phyloP scores from a whole-genome alignment of 73 alveolate genomes.

The Paramecium bursaria region DNA sequence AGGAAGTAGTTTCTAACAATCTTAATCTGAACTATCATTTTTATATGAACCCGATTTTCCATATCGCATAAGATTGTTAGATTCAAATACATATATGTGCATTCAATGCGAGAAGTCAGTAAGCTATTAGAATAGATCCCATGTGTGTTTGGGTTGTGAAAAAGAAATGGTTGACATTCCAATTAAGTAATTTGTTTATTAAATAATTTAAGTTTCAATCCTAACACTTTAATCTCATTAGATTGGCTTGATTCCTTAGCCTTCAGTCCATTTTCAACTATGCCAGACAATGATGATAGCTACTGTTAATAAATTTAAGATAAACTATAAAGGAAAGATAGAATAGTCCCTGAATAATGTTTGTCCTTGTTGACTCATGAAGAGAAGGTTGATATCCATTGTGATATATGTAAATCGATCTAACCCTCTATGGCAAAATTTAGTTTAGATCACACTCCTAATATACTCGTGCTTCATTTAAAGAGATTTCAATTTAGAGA shows the following conservation, averaged over 20 bases:
- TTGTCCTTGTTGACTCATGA: constrained; percentile 55
- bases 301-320: constrained; percentile 7
- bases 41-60: constrained; percentile 37
- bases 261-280: constrained; percentile 8
- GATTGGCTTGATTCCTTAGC: constrained; percentile 61
- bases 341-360: constrained; percentile 54
- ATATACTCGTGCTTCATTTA: constrained; percentile 78
- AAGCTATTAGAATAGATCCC: background rate
- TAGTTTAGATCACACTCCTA: constrained; percentile 72
- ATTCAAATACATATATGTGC: constrained; percentile 9
- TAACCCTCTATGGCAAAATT: background rate
- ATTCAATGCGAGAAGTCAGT: constrained; percentile 24
- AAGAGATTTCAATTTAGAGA: constrained; percentile 78
- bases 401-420: constrained; percentile 25
- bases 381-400: constrained; percentile 64
- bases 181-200: too few species aligned
- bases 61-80: constrained; percentile 6
- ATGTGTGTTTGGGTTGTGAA: constrained; percentile 39
- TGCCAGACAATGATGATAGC: constrained; percentile 17
- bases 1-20: background rate
- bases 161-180: too few species aligned
- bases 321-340: constrained; percentile 22
- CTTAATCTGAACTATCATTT: constrained; percentile 4
- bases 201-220: too few species aligned
- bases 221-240: background rate